These are phyloP conservation scores for Nematodospora anomalae DNA, from an alignment of 1,139 yeast species.

Conservation along the genomic window DNA sequence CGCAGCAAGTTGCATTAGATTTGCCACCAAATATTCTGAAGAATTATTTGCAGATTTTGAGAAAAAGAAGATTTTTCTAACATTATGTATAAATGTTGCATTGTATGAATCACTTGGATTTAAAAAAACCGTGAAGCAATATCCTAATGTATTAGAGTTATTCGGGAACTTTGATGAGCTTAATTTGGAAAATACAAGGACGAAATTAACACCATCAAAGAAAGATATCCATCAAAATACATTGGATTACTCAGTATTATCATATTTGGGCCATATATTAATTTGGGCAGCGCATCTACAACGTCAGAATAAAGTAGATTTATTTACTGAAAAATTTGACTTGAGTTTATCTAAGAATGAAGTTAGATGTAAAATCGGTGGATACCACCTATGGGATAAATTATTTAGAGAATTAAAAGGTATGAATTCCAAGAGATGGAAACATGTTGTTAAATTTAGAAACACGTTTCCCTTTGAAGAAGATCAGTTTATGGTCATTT, in stretches of 20 bases:
- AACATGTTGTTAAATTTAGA: conserved; percentile 43
- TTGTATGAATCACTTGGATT: conserved; percentile 42
- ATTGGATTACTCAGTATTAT: conserved; percentile 41
- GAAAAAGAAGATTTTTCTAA: conserved; percentile 28
- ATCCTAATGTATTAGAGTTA: conserved; percentile 31
- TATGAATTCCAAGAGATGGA: conserved; percentile 48
- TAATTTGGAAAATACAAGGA: conserved; percentile 35
- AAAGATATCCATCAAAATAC: conserved; percentile 36
- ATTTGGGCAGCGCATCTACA: conserved; percentile 40
- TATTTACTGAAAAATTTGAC: conserved; percentile 23
- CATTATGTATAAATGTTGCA: conserved; percentile 39
- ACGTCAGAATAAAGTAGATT: conserved; percentile 17
- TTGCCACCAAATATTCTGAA: conserved; percentile 28
- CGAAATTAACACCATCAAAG: conserved; percentile 38
- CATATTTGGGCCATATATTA: conserved; percentile 43
- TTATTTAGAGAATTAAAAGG: conserved; percentile 33
- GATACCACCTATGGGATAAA: conserved; percentile 47
- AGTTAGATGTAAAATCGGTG: conserved; percentile 37
- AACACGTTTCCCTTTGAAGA: conserved; percentile 41
- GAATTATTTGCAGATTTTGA: conserved; percentile 28
- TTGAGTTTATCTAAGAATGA: conserved; percentile 19
- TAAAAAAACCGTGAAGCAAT: conserved; percentile 26
- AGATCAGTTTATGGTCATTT: conserved; percentile 43
- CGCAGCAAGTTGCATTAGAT: conserved; percentile 30
- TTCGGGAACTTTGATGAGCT: conserved; percentile 37